Evolutionary conservation across 2,329 filamentous ascomycete genomes (phyloP).

Genomic region (Diaporthe sp.): DNA sequence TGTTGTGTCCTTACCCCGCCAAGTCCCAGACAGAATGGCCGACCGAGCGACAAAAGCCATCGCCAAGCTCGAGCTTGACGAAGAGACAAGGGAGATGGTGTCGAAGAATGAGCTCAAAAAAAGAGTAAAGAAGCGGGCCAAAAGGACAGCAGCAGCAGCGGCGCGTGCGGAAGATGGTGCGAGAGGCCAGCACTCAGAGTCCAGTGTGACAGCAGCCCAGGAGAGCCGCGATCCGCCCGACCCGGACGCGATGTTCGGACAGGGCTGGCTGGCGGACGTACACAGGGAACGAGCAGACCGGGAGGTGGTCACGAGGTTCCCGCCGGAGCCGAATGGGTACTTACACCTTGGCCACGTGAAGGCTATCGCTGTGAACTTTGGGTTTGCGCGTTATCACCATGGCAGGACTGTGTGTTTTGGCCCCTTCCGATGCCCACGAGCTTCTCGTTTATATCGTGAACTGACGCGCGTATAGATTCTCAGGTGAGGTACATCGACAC

Average conservation of each 20-base stretch:
- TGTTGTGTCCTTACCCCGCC: too few species aligned
- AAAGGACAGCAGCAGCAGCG: slow-evolving; percentile 60
- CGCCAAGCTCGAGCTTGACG: slow-evolving; percentile 71
- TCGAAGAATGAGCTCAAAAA: slow-evolving; percentile 76
- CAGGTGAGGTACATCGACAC: slow-evolving; percentile 42
- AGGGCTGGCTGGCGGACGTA: slow-evolving; percentile 80
- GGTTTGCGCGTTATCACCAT: slow-evolving; percentile 87
- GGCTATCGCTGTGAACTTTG: slow-evolving; percentile 96
- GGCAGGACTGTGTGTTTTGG: slow-evolving; percentile 66
- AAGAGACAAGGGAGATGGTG: slow-evolving; percentile 76
- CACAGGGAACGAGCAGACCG: slow-evolving; percentile 76
- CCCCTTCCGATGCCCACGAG: slow-evolving; percentile 15
- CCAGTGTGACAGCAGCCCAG: slow-evolving; percentile 54
- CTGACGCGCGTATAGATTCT: slow-evolving; percentile 46
- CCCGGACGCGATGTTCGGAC: slow-evolving; percentile 81
- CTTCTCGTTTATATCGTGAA: not conserved
- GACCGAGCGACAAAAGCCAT: too few species aligned
- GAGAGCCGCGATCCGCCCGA: slow-evolving; percentile 61
- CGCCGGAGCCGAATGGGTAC: slow-evolving; percentile 91
- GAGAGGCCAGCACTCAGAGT: slow-evolving; percentile 45
- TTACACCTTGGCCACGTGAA: slow-evolving; percentile 95
- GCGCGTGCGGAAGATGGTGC: slow-evolving; percentile 49
- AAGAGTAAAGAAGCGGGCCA: slow-evolving; percentile 69
- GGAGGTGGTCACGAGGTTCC: slow-evolving; percentile 78
- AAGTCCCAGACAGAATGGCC: too few species aligned